Conservation (phyloP, 1,284 basidiomycete genomes). For the Hortiboletus rubellus region DNA sequence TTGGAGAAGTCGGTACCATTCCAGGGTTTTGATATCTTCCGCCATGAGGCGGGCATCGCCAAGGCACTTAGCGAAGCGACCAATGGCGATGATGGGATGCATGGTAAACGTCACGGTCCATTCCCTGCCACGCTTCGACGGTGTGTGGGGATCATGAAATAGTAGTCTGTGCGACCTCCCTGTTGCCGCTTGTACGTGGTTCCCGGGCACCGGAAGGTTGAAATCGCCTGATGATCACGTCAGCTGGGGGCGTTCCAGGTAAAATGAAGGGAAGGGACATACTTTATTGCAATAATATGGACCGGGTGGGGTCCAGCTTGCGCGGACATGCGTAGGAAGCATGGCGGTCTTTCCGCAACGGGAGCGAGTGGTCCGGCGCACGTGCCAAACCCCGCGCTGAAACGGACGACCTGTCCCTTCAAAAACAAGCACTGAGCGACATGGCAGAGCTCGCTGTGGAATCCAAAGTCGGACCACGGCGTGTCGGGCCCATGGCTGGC, state of each 20-base stretch:
- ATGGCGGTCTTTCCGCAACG: conserved; percentile 19
- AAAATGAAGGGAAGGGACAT: conserved; percentile 28
- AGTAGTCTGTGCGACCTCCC: conserved; percentile 14
- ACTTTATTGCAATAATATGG: conserved; percentile 14
- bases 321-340: conserved; percentile 28
- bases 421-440: not conserved
- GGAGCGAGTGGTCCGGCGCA: conserved; percentile 5
- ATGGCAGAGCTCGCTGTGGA: not conserved
- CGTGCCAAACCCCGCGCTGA: conserved; percentile 10
- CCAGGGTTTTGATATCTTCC: conserved; percentile 35
- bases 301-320: conserved; percentile 20
- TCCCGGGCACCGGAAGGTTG: conserved; percentile 25
- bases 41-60: conserved; percentile 29
- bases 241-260: conserved; percentile 17
- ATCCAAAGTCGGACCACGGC: not conserved
- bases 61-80: conserved; percentile 30
- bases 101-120: conserved; percentile 26
- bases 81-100: conserved; percentile 29
- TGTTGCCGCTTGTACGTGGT: conserved; percentile 30
- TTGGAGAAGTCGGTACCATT: conserved; percentile 11
- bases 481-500: not conserved
- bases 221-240: conserved; percentile 30
- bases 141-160: conserved; percentile 23
- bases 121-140: conserved; percentile 33
- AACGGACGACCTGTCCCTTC: not conserved